Evolutionary conservation across 331 rosid species (phyloP).

Genomic region (Malus hybrid): DNA sequence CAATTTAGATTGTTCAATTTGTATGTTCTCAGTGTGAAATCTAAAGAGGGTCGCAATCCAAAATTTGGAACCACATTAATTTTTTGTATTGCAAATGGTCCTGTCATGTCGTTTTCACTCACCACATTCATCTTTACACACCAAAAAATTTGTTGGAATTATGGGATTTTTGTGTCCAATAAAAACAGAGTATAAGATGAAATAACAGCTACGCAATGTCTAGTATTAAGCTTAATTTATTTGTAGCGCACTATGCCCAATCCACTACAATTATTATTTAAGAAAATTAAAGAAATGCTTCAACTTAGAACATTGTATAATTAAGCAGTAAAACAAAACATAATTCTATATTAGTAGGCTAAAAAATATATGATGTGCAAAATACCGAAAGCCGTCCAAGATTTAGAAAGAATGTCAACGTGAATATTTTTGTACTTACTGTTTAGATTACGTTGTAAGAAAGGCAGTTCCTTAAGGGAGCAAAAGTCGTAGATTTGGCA

Average conservation of each 20-base stretch:
- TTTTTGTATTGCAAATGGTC: neutral
- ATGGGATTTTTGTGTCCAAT: neutral
- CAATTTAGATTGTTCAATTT: too few relatives aligned
- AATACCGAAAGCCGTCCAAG: neutral
- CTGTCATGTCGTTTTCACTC: neutral
- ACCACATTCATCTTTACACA: neutral
- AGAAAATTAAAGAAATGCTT: neutral
- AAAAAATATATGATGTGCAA: neutral
- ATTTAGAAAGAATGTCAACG: neutral
- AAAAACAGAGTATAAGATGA: neutral
- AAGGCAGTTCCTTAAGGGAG: neutral
- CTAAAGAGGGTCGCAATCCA: too few relatives aligned
- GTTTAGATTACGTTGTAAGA: neutral
- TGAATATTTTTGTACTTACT: neutral
- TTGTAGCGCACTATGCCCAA: neutral
- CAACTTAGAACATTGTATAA: neutral
- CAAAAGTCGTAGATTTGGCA: neutral
- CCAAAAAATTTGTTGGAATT: neutral
- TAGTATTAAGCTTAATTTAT: neutral
- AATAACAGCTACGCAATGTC: neutral
- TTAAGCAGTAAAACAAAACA: neutral
- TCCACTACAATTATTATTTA: neutral
- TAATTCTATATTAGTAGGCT: neutral
- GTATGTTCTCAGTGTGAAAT: too few relatives aligned
- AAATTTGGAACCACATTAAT: neutral